Evolutionary conservation across 2,329 filamentous ascomycete genomes (phyloP), one percentile per base, ranked within the genome.

Genomic region (Colletotrichum sp.): DNA sequence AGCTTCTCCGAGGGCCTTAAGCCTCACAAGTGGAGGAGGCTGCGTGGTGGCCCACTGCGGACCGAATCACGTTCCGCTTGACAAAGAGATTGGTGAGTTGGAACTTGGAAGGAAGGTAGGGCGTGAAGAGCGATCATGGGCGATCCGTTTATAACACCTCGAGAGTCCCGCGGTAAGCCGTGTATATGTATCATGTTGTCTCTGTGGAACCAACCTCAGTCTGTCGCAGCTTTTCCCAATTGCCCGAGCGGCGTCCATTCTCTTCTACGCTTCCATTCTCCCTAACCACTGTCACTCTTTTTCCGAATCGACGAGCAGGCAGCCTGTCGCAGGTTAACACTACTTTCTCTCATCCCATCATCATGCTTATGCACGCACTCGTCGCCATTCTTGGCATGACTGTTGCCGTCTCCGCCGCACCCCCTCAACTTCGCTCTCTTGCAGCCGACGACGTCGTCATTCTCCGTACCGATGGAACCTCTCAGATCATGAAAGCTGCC

Each of bases 401-500:
- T 7, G 39, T 70, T 16, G 63, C 63, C 3, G 63, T 34, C 7
- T 15, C 34, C 12, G 73, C 73, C 5, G 55, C 63, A 16, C 63
- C 63, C 7, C 32, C 63, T n/a, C n/a, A n/a, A n/a, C n/a, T 59
- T 61, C 70, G 65, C 52, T 59, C 18, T 21, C 70, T 78, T 74
- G 32, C 75, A 65, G 21, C 34, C 13, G 78, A 82, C 70, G 81
- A 82, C 5, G 63, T 82, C 59, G 66, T 83, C 59, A 39, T 83
- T 24, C 75, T 80, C 13, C 73, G 72, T 16, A 75, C 76, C 12
- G 75, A 80, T 34, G 80, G 81, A 26, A 74, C 77, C 7, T 75
- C 79, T 7, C 74, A 77, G 18, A 75, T 82, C 32, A 80, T 81
- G 74, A 81, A 82, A 64, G 77, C 78, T n/a, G 76, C 72, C 15